Percentiles rank a stretch among this genome's conserved stretches.
phyloP scores from a whole-genome alignment of 2,329 filamentous ascomycete species.

The Colletotrichum sp. region DNA sequence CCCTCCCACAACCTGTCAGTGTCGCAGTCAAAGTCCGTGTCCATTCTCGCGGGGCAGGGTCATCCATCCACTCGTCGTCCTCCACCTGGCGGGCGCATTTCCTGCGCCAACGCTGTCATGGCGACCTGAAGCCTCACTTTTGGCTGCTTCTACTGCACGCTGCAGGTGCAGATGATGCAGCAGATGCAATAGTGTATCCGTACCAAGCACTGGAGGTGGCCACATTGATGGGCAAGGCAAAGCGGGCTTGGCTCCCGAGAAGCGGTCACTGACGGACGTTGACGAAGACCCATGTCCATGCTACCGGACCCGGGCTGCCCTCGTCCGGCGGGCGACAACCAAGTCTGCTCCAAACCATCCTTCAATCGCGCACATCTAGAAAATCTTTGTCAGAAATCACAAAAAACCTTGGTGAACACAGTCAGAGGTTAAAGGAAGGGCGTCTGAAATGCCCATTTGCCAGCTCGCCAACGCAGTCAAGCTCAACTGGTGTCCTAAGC shows the following conservation, averaged over 20 bases:
- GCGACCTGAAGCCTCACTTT: neutral
- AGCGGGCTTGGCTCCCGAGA: neutral
- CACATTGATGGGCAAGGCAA: neutral
- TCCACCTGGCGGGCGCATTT: neutral
- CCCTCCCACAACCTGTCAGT: neutral
- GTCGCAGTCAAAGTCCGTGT: neutral
- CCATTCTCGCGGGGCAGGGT: neutral
- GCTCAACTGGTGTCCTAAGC: neutral
- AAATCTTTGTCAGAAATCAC: constrained; percentile 21
- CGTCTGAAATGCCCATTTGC: neutral
- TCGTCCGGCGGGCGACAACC: neutral
- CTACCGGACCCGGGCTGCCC: neutral
- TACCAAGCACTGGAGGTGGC: neutral
- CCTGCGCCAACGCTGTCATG: neutral
- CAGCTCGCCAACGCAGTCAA: neutral
- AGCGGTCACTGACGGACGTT: neutral
- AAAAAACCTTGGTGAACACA: neutral
- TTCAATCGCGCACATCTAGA: neutral
- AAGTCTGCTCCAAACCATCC: neutral
- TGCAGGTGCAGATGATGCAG: neutral
- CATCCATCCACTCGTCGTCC: neutral
- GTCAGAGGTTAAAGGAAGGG: neutral
- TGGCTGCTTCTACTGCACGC: neutral
- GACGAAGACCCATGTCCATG: constrained; percentile 16
- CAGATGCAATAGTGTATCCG: neutral